Conservation (phyloP, 1,139 yeast genomes). For the Hyphopichia wangnamkhiaoensis region DNA sequence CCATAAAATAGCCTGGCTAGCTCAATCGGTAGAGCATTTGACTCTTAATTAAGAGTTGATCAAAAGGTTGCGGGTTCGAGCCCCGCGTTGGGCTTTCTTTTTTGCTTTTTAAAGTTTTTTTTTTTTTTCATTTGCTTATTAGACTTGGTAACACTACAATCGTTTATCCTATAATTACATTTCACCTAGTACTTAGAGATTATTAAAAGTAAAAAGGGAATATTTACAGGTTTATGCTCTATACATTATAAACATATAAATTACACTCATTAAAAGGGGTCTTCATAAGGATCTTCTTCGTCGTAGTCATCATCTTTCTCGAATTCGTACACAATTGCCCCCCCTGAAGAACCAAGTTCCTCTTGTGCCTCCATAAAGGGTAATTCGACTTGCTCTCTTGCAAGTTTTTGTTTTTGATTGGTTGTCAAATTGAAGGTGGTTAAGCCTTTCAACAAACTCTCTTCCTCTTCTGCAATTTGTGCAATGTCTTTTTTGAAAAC, state of each 20-base stretch:
- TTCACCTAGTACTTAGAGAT: too few species aligned
- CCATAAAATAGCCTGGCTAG: conserved; percentile 18
- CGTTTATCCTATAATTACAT: too few species aligned
- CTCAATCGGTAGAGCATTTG: conserved; percentile 27
- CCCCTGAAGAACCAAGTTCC: conserved; percentile 70
- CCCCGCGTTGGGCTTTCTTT: conserved; percentile 49
- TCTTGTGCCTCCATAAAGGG: conserved; percentile 89
- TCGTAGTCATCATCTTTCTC: conserved; percentile 88
- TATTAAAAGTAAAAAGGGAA: too few species aligned
- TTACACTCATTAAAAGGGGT: conserved; percentile 67
- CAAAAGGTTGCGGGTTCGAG: conserved; percentile 55
- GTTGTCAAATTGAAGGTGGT: conserved; percentile 88
- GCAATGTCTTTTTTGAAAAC: conserved; percentile 28
- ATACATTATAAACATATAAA: too few species aligned
- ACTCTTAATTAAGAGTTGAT: conserved; percentile 20
- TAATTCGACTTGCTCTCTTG: conserved; percentile 81
- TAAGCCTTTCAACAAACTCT: conserved; percentile 60
- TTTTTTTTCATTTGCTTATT: background rate
- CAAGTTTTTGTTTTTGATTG: conserved; percentile 69
- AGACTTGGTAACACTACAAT: background rate
- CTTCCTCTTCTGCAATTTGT: conserved; percentile 32
- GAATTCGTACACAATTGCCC: conserved; percentile 90
- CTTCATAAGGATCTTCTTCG: conserved; percentile 97
- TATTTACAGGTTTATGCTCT: too few species aligned
- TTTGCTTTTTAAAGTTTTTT: conserved; percentile 7